Base-by-base conservation (phyloP, 2,329 filamentous ascomycete species). In the Alternaria solani region DNA sequence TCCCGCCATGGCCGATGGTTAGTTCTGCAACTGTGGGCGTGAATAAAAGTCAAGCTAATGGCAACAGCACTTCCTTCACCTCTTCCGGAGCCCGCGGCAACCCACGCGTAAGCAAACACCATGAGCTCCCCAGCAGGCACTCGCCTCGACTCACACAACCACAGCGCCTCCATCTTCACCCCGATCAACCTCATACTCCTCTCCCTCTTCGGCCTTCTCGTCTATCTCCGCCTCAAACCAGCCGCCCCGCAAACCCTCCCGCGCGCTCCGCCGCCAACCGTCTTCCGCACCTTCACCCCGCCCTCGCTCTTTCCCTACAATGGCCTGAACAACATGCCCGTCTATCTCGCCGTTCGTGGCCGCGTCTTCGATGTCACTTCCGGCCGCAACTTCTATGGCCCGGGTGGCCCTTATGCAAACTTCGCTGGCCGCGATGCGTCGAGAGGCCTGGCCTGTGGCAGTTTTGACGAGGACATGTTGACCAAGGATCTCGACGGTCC, bases 401-500 rank as follows among this genome's bases (percentile, higher is more conserved):
- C 95, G 20, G 94, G 93, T 12, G 94, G 94, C 0, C 93, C 94
- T 2, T 99, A 99, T 79, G 89, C 90, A 78, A 98, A 98, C 82
- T 99, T 99, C 76, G 95, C 95, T 0, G 95, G 95, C 0, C 85
- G 94, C 39, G 95, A 99, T 80, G 95, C 95, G 20, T 93, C 88
- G 66, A 86, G 94, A 53, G 95, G 95, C 1, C 82, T 99, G 61
- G 94, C 95, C 1, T 92, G 88, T 78, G 92, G 94, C 60, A 96
- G 92, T 81, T 98, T 99, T 78, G 95, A 97, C 76, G 88, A 92
- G 83, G 91, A 94, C 7, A 96, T 98, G 93, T 82, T 98, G 81
- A 98, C 95, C 18, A 88, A 94, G 83, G 91, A 97, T 78, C 81
- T 98, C 56, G 88, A 95, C 58, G 94, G 88, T 0, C 92, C 93